phyloP scores from a whole-genome alignment of 805 yeast species.

The Jamesozyma gamospora region DNA sequence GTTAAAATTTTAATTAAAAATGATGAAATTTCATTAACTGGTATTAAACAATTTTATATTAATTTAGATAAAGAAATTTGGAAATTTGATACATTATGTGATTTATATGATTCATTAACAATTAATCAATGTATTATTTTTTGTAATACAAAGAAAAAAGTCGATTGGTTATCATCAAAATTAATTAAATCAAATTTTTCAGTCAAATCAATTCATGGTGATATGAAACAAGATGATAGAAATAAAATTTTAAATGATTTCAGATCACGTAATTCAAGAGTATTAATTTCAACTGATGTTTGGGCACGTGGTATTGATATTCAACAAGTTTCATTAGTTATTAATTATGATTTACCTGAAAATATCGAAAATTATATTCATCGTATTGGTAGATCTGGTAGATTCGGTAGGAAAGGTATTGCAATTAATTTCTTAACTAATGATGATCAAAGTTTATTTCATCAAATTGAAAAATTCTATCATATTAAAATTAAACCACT shows the following conservation, averaged over 20 bases:
- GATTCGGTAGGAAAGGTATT: slow-evolving; percentile 98
- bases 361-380: slow-evolving; percentile 92
- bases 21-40: slow-evolving; percentile 92
- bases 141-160: slow-evolving; percentile 93
- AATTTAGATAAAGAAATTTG: slow-evolving; percentile 87
- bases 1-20: slow-evolving; percentile 88
- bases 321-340: slow-evolving; percentile 91
- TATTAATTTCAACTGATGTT: slow-evolving; percentile 85
- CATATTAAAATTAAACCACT: slow-evolving; percentile 84
- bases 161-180: slow-evolving; percentile 74
- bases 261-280: slow-evolving; percentile 88
- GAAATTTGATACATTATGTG: slow-evolving; percentile 92
- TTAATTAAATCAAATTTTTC: slow-evolving; percentile 76
- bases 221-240: slow-evolving; percentile 88
- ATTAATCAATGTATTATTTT: slow-evolving; percentile 96
- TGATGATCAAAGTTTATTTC: slow-evolving; percentile 62
- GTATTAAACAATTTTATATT: slow-evolving; percentile 85
- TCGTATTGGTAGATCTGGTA: slow-evolving; percentile 96
- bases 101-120: slow-evolving; percentile 87
- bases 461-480: slow-evolving; percentile 84
- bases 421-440: slow-evolving; percentile 89
- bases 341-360: slow-evolving; percentile 86
- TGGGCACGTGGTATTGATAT: slow-evolving; percentile 98
- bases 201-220: slow-evolving; percentile 92
- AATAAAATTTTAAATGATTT: slow-evolving; percentile 93